These are phyloP conservation scores for Paecilomyces fulvus DNA, from an alignment of 2,329 filamentous ascomycete genomes.

Conservation along the genomic window DNA sequence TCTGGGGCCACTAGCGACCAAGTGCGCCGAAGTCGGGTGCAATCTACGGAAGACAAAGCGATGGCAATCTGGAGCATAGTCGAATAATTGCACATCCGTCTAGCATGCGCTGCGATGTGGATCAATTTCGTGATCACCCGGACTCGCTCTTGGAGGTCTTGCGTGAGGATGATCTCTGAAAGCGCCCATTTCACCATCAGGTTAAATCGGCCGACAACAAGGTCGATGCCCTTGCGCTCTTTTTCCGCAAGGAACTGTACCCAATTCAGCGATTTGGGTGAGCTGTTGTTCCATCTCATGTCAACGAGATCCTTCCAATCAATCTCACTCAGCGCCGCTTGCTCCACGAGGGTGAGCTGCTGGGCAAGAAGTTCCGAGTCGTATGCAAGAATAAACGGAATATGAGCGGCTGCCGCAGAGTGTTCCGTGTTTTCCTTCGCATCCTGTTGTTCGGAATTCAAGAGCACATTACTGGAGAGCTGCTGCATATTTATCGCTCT, in stretches of 20 bases:
- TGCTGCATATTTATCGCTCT: constrained; percentile 19
- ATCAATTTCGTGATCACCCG: constrained; percentile 55
- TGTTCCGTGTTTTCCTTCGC: constrained; percentile 8
- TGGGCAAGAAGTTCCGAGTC: constrained; percentile 53
- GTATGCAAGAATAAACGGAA: constrained; percentile 56
- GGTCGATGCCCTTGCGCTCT: constrained; percentile 51
- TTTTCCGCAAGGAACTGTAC: constrained; percentile 51
- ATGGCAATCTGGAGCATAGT: constrained; percentile 59
- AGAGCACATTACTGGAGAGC: constrained; percentile 24
- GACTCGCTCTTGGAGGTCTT: constrained; percentile 50
- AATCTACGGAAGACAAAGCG: constrained; percentile 52
- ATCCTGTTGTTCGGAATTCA: constrained; percentile 18
- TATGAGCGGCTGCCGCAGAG: constrained; percentile 33
- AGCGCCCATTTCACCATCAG: constrained; percentile 59
- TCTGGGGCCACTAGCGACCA: constrained; percentile 49
- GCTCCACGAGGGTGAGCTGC: constrained; percentile 57
- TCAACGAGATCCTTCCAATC: constrained; percentile 60
- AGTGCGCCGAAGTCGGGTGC: constrained; percentile 48
- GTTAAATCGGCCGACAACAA: constrained; percentile 59
- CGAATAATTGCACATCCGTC: constrained; percentile 54
- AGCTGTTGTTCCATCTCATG: constrained; percentile 52
- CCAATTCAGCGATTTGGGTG: constrained; percentile 48
- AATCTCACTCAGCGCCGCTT: constrained; percentile 56
- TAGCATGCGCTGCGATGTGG: constrained; percentile 52
- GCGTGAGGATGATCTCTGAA: constrained; percentile 54